Percentiles rank a stretch among this genome's conserved stretches.
phyloP scores from a whole-genome alignment of 257 asterid species.

The Lycium barbarum region DNA sequence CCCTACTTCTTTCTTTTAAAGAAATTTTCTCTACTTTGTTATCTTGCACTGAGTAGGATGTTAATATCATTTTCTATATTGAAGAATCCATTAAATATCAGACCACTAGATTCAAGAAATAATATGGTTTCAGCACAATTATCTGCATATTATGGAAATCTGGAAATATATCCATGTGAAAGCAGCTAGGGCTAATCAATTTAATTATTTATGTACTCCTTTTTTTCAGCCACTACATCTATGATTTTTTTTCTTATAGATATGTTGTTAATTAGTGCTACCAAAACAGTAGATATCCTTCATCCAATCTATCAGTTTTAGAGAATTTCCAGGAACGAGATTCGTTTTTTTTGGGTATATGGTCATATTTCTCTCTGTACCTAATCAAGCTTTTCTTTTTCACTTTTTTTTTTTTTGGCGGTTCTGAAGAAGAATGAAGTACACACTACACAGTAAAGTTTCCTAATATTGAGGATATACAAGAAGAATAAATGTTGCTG shows the following conservation, averaged over 20 bases:
- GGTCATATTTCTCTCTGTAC: not conserved
- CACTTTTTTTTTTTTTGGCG: not conserved
- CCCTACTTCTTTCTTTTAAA: not conserved
- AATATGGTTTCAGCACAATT: not conserved
- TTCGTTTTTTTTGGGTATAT: not conserved
- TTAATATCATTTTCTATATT: not conserved
- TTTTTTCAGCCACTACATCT: not conserved
- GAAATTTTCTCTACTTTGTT: not conserved
- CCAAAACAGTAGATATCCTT: not conserved
- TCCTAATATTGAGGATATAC: not conserved
- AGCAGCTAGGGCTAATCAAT: not conserved
- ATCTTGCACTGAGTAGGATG: not conserved
- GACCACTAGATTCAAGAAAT: not conserved
- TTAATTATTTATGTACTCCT: not conserved
- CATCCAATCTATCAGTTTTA: not conserved
- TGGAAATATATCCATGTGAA: not conserved
- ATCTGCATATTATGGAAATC: not conserved
- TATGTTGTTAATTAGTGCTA: not conserved
- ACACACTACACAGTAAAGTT: not conserved
- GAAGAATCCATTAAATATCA: not conserved
- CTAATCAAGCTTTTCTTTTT: not conserved
- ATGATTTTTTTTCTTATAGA: not conserved
- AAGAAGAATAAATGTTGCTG: constrained; percentile 14
- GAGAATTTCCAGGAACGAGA: not conserved
- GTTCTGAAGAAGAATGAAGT: not conserved